Evolutionary conservation across 805 yeast species (phyloP), one percentile per base, ranked within the genome.

Genomic region (Saturnispora hagleri): DNA sequence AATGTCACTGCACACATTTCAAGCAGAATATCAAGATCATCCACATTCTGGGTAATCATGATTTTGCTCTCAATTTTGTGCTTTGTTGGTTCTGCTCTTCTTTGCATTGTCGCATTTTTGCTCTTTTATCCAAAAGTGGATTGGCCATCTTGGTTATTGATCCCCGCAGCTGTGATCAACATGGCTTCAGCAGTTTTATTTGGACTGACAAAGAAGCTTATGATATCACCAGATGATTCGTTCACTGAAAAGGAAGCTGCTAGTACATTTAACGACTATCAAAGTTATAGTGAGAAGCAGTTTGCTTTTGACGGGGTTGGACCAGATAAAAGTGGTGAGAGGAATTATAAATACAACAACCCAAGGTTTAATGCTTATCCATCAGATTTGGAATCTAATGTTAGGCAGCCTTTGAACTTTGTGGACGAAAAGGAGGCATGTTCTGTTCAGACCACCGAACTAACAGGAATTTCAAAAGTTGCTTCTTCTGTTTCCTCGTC

Each of bases 71-170:
- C 77, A 17, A 54, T 77, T 24, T 42, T 84, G 10, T 71, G 82
- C 0, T 81, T 84, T 62, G 54, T 80, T 15, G 71, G 76, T 10
- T 68, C 87, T 9, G 74, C 83, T 1, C 56, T 84, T 41, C 67
- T 76, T 24, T 77, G 84, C 50, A 66, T 86, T 10, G 74, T 81
- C 28, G 70, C 72, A 0, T 73, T 84, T 38, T 59, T 86, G 47
- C 68, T 80, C 15, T 86, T 82, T 63, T 76, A 72, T 58, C 93
- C 93, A 8, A 70, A 81, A 55, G 72, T 83, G 17, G 67, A 73
- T 6, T 86, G 90, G 90, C 73, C 81, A n/a, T 73, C 82, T 8
- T 86, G 91, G 90, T 62, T 82, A 34, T 70, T 83, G 60, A 74
- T 85, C 28, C 89, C 84, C 1, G 76, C 87, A 4, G 84, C 86